These are phyloP conservation scores for Hydnum rufescens DNA, from an alignment of 768 basidiomycete species.

Conservation along the genomic window DNA sequence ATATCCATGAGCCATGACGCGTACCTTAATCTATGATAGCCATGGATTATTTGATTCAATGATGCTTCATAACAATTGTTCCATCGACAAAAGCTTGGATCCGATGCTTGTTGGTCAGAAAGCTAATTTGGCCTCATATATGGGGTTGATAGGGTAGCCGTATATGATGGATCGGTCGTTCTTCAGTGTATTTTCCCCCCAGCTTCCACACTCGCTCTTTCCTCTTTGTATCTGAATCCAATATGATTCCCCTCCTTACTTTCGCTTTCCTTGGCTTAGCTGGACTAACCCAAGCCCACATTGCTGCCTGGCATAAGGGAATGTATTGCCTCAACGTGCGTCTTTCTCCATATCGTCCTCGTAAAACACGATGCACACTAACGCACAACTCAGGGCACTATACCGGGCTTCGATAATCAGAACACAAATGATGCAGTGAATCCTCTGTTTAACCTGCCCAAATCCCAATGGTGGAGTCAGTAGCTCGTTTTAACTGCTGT, in stretches of 20 bases:
- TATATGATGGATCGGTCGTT: no score
- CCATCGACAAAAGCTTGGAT: no score
- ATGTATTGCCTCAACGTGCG: background rate
- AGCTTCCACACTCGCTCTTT: no score
- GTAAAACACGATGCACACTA: background rate
- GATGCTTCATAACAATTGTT: no score
- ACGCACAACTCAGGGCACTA: background rate
- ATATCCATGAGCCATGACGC: no score
- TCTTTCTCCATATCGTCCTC: background rate
- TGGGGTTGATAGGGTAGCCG: no score
- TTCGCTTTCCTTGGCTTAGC: no score
- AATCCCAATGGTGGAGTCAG: background rate
- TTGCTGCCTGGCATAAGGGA: background rate
- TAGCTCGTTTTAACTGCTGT: background rate
- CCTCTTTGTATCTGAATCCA: background rate
- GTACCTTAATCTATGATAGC: no score
- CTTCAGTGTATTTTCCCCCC: no score
- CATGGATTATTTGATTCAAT: no score
- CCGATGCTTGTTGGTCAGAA: no score
- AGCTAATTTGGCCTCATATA: no score
- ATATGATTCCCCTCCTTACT: background rate
- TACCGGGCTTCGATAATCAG: background rate
- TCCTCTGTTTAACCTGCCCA: background rate
- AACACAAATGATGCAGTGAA: background rate
- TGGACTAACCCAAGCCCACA: background rate